Base-by-base conservation (phyloP, 305 asterid genomes). In the Fraxinus platypoda region DNA sequence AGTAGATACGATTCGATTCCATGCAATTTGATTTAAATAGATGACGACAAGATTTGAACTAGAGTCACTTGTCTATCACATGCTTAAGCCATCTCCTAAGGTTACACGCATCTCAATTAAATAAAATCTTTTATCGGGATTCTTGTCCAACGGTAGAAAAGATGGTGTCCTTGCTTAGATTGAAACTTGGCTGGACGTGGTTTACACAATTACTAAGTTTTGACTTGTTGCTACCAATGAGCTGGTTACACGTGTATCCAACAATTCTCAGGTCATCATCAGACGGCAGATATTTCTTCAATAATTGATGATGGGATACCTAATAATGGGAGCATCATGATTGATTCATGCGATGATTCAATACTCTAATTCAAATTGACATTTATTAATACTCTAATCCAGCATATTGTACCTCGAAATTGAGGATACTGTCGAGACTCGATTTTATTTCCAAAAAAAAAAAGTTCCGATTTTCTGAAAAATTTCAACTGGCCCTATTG, bases 231-330 rank as follows among this genome's bases (percentile, higher is more conserved):
- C 17, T 4, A 35, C 52, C 26, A 15, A 8, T 41, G 43, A 3
- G 78, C 26, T 49, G n/a, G 7, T 11, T 34, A 6, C 71, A 82
- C 54, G 75, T 82, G 13, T 11, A 82, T 72, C 23, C 49, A 17
- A 9, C 19, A 4, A 54, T 9, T 35, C 2, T 0, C 26, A 6
- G 28, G 30, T 57, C 26, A 57, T 79, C 62, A 52, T 75, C 79
- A 5, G 17, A 80, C 75, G 84, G 86, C 46, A 80, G 82, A 28
- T 8, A 57, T 19, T 79, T 33, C 9, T n/a, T 62, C 30, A 49
- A 35, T 23, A 2, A 15, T 30, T 54, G 82, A 80, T 79, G 21
- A 34, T 17, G 82, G 34, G 66, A 6, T n/a, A 19, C 68, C 28
- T 57, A 57, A 57, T 21, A 57, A 57, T 19, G 13, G 28, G 30